Conservation (phyloP, 345 rosid species). For the Populus ilicifolia region DNA sequence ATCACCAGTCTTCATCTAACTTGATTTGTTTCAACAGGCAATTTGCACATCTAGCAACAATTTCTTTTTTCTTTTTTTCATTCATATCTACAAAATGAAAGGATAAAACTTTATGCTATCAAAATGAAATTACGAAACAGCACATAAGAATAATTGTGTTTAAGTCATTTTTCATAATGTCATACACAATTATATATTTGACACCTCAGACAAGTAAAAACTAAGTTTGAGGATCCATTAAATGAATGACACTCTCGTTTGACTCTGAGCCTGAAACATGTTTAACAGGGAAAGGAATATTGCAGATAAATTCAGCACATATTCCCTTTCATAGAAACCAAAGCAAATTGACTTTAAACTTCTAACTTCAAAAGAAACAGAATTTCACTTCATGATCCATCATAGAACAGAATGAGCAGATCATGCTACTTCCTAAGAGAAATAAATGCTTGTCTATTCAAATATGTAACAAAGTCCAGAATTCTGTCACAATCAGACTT, state of each 20-base stretch:
- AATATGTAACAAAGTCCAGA: not conserved
- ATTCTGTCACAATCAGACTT: slow-evolving; percentile 15
- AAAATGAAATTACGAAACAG: not conserved
- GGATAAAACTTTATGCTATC: not conserved
- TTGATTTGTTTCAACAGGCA: not conserved
- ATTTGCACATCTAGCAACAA: not conserved
- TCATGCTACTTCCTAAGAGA: not conserved
- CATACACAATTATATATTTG: not conserved
- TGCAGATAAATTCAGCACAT: not conserved
- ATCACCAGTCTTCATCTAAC: not conserved
- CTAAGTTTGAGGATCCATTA: not conserved
- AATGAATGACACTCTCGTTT: not conserved
- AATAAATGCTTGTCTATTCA: not conserved
- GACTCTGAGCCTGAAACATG: not conserved
- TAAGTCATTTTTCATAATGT: not conserved
- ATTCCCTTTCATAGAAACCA: not conserved
- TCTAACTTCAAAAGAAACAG: not conserved
- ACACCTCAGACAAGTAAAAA: not conserved
- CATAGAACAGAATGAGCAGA: not conserved
- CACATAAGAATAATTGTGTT: not conserved
- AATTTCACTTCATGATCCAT: not conserved
- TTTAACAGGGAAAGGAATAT: not conserved
- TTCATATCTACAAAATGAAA: not conserved
- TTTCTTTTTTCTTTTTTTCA: not conserved
- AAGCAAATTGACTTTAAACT: not conserved